phyloP scores from a whole-genome alignment of 1,284 basidiomycete genomes.

The Austroboletus niveus region DNA sequence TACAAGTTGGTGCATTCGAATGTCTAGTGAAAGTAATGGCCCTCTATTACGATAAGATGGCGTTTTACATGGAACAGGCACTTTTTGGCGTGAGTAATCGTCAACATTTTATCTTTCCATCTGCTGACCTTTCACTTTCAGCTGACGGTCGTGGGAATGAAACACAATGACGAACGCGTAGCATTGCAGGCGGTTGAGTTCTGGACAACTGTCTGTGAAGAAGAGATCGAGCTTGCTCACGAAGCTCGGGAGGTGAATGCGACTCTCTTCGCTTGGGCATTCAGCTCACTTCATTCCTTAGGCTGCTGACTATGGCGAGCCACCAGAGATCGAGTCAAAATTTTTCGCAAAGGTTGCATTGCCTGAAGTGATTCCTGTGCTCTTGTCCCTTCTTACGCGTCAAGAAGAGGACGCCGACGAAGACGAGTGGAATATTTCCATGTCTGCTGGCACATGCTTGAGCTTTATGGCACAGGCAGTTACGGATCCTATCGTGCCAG shows the following conservation, averaged over 20 bases:
- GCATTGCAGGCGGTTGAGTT: conserved; percentile 98
- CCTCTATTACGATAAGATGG: conserved; percentile 99
- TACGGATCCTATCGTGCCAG: conserved; percentile 86
- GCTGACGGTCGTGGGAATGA: conserved; percentile 99
- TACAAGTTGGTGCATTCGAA: conserved; percentile 94
- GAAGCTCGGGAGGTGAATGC: conserved; percentile 81
- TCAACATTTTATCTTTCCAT: conserved; percentile 1
- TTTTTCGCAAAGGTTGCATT: conserved; percentile 94
- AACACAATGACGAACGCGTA: conserved; percentile 87
- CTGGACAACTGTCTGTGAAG: conserved; percentile 99
- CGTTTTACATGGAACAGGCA: conserved; percentile 98
- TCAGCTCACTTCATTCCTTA: conserved; percentile 31
- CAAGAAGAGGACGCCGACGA: conserved; percentile 98
- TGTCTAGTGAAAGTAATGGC: conserved; percentile 97
- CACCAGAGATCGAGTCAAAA: conserved; percentile 85
- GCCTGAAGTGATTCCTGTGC: conserved; percentile 91
- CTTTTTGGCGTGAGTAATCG: conserved; percentile 81
- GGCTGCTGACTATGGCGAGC: conserved; percentile 90
- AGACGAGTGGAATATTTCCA: conserved; percentile 98
- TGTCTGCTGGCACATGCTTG: conserved; percentile 96
- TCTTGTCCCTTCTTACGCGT: conserved; percentile 84
- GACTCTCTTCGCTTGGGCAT: neutral
- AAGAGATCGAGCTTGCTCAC: conserved; percentile 91
- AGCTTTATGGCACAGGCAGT: conserved; percentile 89
- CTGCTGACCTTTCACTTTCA: conserved; percentile 37